Conservation (phyloP, 176 grass and related monocot genomes). For the Ensete ventricosum region DNA sequence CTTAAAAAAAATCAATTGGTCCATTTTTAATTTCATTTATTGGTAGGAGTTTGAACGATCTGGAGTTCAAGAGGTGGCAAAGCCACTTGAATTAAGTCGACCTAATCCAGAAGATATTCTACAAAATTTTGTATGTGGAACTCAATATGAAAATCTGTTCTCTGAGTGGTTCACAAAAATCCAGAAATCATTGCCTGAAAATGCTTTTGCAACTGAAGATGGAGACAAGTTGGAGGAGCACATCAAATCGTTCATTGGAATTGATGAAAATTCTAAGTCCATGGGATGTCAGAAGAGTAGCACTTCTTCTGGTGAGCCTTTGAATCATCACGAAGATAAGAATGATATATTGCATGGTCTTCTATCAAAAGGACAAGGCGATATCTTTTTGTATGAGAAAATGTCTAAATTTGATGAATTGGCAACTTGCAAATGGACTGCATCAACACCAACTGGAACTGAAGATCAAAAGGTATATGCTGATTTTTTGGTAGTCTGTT, state of each 20-base stretch:
- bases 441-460: conserved; percentile 23
- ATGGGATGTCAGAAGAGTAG: conserved; percentile 29
- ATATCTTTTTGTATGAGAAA: conserved; percentile 20
- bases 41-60: conserved; percentile 52
- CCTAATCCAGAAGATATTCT: conserved; percentile 49
- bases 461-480: conserved; percentile 40
- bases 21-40: conserved; percentile 12
- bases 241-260: conserved; percentile 49
- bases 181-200: conserved; percentile 26
- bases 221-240: conserved; percentile 50
- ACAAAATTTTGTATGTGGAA: conserved; percentile 48
- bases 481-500: background rate
- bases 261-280: conserved; percentile 40
- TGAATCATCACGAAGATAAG: conserved; percentile 21
- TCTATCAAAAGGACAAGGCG: conserved; percentile 25
- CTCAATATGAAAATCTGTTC: conserved; percentile 53
- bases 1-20: background rate
- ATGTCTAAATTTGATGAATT: conserved; percentile 25
- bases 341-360: conserved; percentile 8
- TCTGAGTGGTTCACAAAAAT: conserved; percentile 43
- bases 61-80: conserved; percentile 44
- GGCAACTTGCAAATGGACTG: conserved; percentile 16
- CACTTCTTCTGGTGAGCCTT: conserved; percentile 19
- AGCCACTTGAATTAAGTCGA: conserved; percentile 30
- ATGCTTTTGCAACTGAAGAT: conserved; percentile 36